Evolutionary conservation across 2,329 filamentous ascomycete species (phyloP).

Genomic region (Colletotrichum sp.): DNA sequence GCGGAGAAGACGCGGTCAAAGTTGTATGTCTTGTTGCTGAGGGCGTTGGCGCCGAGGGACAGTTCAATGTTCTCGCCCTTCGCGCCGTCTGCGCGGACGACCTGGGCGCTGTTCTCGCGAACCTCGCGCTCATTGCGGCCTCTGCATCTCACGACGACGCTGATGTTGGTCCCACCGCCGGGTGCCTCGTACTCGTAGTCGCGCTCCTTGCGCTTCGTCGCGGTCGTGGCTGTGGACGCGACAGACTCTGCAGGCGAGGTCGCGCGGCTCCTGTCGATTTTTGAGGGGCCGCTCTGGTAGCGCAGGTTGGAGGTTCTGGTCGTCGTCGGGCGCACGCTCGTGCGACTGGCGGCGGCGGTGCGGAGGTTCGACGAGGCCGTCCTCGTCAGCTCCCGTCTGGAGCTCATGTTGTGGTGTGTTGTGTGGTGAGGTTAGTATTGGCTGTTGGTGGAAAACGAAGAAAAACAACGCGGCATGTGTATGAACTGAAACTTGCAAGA

Average conservation of each 20-base stretch:
- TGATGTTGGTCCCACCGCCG: conserved; percentile 90
- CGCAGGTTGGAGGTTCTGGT: conserved; percentile 20
- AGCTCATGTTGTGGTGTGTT: conserved; percentile 7
- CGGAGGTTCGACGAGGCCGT: conserved; percentile 11
- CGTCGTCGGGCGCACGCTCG: conserved; percentile 12
- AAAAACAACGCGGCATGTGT: not conserved
- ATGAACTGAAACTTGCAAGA: not conserved
- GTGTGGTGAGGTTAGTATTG: not conserved
- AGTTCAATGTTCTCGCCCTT: conserved; percentile 85
- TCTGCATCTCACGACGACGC: conserved; percentile 93
- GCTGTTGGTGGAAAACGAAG: not conserved
- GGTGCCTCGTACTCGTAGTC: conserved; percentile 75
- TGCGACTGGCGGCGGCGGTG: conserved; percentile 12
- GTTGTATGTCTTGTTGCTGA: conserved; percentile 95
- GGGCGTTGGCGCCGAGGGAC: conserved; percentile 88
- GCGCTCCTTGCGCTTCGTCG: conserved; percentile 84
- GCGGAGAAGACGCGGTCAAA: conserved; percentile 98
- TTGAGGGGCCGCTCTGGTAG: conserved; percentile 15
- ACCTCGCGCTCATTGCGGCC: conserved; percentile 93
- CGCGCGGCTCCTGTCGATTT: conserved; percentile 46
- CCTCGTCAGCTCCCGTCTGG: conserved; percentile 24
- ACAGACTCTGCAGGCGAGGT: conserved; percentile 76
- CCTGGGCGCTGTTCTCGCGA: conserved; percentile 91
- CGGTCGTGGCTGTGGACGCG: conserved; percentile 61
- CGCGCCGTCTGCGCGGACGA: conserved; percentile 86